Evolutionary conservation across 306 rosid genomes (phyloP), one percentile per base, ranked within the genome.

Genomic region (Ochetophila trinervis): DNA sequence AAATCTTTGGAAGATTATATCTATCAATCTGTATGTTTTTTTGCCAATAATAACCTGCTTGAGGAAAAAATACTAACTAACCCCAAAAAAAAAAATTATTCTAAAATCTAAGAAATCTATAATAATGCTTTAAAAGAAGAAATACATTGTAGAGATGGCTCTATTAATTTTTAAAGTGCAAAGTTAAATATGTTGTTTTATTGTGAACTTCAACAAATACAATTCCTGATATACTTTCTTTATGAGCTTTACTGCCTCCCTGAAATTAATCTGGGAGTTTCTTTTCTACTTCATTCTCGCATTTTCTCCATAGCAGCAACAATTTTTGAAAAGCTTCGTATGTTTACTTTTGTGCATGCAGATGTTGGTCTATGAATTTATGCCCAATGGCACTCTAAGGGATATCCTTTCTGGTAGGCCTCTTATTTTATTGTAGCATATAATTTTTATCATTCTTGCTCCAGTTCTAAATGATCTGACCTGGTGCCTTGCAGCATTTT

Each of bases 331-430:
- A 74, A 69, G 52, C 51, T 75, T 37, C n/a, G 44, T 11, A 23
- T 44, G 62, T 15, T 47, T 68, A 15, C 69, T 78, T 54, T 16
- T 68, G 27, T 80, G 61, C 65, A 23, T 84, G 91, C 95, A 94
- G 99, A 94, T 90, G 97, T 76, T 94, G 81, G 87, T 84, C 58
- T 94, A 94, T 77, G 97, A 94, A 77, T 94, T 79, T 57, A 94
- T 94, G 97, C 23, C 96, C 21, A 88, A 88, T 75, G 91, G 96
- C 58, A 83, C 97, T 32, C 84, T 90, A 71, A 76, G 99, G 85
- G 96, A 94, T 75, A 90, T 86, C 86, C 88, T 94, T 67, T 86
- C 97, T 12, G 96, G 99, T 94, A 88, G 53, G 45, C 44, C 63
- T 52, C 53, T 57, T 62, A 70, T 45, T 69, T 63, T 57, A 30